Base-by-base conservation (phyloP, 345 rosid species). In the Camelina hispida region DNA sequence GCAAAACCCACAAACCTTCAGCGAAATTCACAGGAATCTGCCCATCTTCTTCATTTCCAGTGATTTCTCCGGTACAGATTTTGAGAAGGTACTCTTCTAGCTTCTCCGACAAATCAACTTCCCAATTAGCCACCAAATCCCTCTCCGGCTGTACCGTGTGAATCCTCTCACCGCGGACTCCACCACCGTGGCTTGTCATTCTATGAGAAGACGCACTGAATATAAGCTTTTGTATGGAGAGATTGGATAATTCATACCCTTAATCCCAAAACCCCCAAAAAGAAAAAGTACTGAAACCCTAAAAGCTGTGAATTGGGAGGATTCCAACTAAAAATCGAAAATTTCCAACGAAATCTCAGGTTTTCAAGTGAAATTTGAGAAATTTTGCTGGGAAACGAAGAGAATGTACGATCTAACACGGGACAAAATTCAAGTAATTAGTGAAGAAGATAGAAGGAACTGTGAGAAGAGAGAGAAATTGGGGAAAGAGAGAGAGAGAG, bases 81-180 rank as follows among this genome's bases (percentile, higher is more conserved):
- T 91, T 91, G 52, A 90, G 83, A 15, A 96, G 88, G 69, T 96
- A 96, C 52, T 93, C 96, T 82, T 91, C 95, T 62, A 96, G 95
- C 84, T 86, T 85, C 64, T 83, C 82, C 62, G 97, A 82, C 66
- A 96, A 86, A 83, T 93, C 87, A 16, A 96, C 97, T 54, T 90
- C 96, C 97, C 98, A 93, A 73, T 96, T 96, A 20, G 99, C 93
- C 65, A 84, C 89, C 63, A 89, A 85, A 81, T 93, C 96, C 4
- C 97, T 89, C 81, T 88, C 93, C 23, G 98, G 94, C 47, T 88
- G 94, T 17, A 96, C 87, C 4, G 81, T 80, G 60, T 88, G 92
- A 81, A 88, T 77, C 77, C 59, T 85, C 55, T 79, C 85, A 38
- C 66, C 66, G 14, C 76, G 52, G 12, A 42, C 68, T 37, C 69